A percentile compares a stretch with the other conserved stretches of the same genome.
Conservation (phyloP, 75 land plant species). For the Azolla pinnata region DNA sequence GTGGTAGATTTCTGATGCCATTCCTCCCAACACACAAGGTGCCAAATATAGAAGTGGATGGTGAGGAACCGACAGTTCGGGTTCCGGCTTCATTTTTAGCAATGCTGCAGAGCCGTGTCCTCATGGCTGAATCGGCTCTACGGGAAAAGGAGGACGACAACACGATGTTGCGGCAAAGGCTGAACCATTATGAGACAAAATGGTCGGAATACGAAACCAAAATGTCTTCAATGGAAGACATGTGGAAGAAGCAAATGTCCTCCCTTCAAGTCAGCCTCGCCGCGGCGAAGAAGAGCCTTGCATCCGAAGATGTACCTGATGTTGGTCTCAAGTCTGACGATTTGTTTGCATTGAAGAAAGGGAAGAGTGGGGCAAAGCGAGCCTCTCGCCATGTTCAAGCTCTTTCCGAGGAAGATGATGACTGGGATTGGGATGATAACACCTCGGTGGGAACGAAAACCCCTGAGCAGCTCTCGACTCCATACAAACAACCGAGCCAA, state of each 20-base stretch:
- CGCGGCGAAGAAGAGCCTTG: slow-evolving; percentile 47
- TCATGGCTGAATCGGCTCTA: slow-evolving; percentile 52
- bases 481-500: slow-evolving; percentile 15
- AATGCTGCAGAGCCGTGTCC: slow-evolving; percentile 56
- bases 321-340: slow-evolving; percentile 20
- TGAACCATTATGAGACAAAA: slow-evolving; percentile 58
- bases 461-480: slow-evolving; percentile 39
- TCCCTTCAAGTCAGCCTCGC: slow-evolving; percentile 74
- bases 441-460: slow-evolving; percentile 47
- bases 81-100: slow-evolving; percentile 43
- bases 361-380: slow-evolving; percentile 40
- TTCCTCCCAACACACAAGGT: no score
- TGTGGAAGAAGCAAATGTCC: slow-evolving; percentile 82
- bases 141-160: slow-evolving; percentile 71
- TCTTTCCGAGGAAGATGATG: slow-evolving; percentile 27
- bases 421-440: slow-evolving; percentile 44
- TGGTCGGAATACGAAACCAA: slow-evolving; percentile 68
- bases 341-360: slow-evolving; percentile 20
- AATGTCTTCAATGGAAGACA: slow-evolving; percentile 86
- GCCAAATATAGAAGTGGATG: background rate
- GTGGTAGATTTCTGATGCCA: no score
- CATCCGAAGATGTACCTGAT: slow-evolving; percentile 27
- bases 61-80: slow-evolving; percentile 17
- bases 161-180: slow-evolving; percentile 54
- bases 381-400: slow-evolving; percentile 22